Evolutionary conservation across 306 rosid species (phyloP).

Genomic region (Quercus alba): DNA sequence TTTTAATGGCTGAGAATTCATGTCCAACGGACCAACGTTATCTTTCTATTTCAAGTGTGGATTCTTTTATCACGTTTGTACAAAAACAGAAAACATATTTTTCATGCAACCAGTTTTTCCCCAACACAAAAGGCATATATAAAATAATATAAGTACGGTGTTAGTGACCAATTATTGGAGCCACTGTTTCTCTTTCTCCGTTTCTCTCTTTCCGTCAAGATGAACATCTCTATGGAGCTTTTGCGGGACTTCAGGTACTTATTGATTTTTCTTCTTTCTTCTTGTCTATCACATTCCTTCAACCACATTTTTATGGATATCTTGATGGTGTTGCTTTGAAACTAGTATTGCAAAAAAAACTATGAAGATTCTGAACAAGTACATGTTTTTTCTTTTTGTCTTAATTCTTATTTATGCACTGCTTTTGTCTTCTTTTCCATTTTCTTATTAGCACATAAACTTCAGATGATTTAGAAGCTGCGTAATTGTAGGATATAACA

Average conservation of each 20-base stretch:
- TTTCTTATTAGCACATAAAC: too few relatives aligned
- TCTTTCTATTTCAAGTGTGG: not conserved
- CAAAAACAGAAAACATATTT: not conserved
- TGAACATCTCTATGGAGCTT: slow-evolving; percentile 15
- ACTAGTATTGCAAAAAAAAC: not conserved
- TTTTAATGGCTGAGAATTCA: not conserved
- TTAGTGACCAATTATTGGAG: not conserved
- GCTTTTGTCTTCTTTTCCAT: too few relatives aligned
- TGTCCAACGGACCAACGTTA: not conserved
- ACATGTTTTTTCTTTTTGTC: not conserved
- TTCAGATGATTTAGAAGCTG: too few relatives aligned
- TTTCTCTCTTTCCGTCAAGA: slow-evolving; percentile 23
- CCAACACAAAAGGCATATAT: not conserved
- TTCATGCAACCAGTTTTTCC: not conserved
- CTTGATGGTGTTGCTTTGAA: too few relatives aligned
- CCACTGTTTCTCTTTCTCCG: not conserved
- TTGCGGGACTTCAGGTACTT: slow-evolving; percentile 29
- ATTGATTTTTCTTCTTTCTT: not conserved
- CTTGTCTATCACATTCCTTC: not conserved
- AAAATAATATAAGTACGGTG: too few relatives aligned
- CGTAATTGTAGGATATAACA: too few relatives aligned
- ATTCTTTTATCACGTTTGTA: not conserved
- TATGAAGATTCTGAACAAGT: not conserved
- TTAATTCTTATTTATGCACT: not conserved
- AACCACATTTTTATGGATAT: not conserved